Conservation (phyloP, 2,329 filamentous ascomycete genomes). For the Talaromyces sp. region DNA sequence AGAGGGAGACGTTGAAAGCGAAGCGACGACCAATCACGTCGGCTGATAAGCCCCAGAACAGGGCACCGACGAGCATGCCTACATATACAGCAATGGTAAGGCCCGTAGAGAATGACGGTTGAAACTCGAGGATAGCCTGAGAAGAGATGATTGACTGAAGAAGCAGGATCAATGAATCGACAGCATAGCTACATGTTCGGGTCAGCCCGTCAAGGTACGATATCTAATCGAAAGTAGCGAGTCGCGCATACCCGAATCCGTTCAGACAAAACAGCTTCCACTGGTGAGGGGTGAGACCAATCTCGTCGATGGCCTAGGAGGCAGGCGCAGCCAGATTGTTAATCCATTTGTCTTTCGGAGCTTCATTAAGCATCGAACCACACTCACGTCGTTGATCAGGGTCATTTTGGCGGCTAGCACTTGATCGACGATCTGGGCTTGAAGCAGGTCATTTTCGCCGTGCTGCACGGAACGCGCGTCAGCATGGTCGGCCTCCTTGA, state of each 20-base stretch:
- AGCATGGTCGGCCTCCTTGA: background rate
- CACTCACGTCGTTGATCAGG: constrained; percentile 61
- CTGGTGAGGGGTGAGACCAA: constrained; percentile 53
- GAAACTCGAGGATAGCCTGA: constrained; percentile 26
- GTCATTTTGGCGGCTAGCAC: constrained; percentile 65
- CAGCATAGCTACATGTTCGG: constrained; percentile 22
- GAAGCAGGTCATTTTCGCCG: constrained; percentile 15
- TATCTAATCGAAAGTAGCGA: background rate
- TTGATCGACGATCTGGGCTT: constrained; percentile 47
- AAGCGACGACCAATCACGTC: constrained; percentile 65
- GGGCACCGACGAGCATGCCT: constrained; percentile 42
- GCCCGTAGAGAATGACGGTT: constrained; percentile 31
- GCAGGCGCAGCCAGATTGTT: background rate
- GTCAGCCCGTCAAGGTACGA: background rate
- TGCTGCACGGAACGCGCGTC: constrained; percentile 8
- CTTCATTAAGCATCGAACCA: background rate
- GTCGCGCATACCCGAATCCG: constrained; percentile 50
- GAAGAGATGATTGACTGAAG: constrained; percentile 35
- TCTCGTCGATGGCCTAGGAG: constrained; percentile 48
- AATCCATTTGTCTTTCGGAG: background rate
- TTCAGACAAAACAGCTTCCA: constrained; percentile 59
- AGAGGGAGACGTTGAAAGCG: constrained; percentile 65
- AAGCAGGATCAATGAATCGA: constrained; percentile 38
- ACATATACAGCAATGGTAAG: constrained; percentile 41
- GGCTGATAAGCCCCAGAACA: constrained; percentile 66